These are phyloP conservation scores for Calonectria pauciramosa DNA, from an alignment of 2,329 filamentous ascomycete genomes.

Conservation along the genomic window DNA sequence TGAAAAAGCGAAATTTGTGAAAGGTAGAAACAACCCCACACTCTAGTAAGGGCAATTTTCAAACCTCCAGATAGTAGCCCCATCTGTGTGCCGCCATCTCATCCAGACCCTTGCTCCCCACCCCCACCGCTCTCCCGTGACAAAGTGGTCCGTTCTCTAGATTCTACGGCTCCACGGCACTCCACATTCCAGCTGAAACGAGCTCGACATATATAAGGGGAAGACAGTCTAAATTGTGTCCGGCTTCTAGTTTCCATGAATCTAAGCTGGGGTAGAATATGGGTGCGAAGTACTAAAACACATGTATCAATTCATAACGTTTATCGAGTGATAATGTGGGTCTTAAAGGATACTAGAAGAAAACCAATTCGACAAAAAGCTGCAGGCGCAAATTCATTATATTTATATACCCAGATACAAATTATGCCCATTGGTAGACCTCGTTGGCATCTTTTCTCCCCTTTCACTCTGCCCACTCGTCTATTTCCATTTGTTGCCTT, in stretches of 20 bases:
- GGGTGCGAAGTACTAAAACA: no score
- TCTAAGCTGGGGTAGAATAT: not conserved
- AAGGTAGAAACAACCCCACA: not conserved
- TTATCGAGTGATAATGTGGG: no score
- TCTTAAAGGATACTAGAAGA: not conserved
- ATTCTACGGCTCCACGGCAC: not conserved
- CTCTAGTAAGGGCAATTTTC: not conserved
- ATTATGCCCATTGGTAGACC: not conserved
- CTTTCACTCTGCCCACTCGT: not conserved
- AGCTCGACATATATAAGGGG: not conserved
- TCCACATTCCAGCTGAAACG: not conserved
- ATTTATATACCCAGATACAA: not conserved
- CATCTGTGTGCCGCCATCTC: not conserved
- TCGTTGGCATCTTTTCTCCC: not conserved
- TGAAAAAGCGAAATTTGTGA: not conserved
- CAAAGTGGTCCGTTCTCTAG: not conserved
- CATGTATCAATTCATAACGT: no score
- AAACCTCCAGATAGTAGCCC: not conserved
- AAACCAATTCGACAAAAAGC: not conserved
- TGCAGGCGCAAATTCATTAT: not conserved
- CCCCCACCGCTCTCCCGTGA: not conserved
- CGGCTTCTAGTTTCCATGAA: not conserved
- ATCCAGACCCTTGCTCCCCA: not conserved
- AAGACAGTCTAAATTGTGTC: not conserved
- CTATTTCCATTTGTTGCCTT: not conserved